phyloP scores from a whole-genome alignment of 2,329 filamentous ascomycete genomes.

The Cladophialophora chaetospira region DNA sequence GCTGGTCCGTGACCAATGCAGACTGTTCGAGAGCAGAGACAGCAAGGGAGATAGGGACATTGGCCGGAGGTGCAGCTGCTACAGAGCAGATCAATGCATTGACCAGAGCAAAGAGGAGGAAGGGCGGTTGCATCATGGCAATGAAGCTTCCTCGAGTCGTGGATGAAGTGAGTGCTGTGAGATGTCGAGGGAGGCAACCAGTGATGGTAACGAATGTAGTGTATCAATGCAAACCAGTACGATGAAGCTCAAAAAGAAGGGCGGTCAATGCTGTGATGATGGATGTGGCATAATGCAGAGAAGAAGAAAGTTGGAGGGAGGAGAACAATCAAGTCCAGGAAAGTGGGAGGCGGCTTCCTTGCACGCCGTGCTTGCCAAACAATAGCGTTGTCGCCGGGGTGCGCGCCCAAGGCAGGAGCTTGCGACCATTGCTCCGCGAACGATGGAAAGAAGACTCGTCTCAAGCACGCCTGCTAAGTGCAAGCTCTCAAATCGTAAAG shows the following conservation, averaged over 20 bases:
- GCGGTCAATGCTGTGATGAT: not conserved
- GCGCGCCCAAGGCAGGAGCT: too few species aligned
- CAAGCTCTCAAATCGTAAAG: not conserved
- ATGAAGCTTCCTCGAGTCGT: not conserved
- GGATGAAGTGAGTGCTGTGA: not conserved
- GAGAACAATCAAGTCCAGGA: not conserved
- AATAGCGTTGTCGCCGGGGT: too few species aligned
- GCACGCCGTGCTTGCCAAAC: too few species aligned
- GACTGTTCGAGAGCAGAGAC: not conserved
- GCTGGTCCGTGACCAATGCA: slow-evolving; percentile 4
- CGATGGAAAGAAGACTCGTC: too few species aligned
- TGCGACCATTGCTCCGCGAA: too few species aligned
- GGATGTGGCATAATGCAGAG: not conserved
- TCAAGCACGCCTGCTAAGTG: not conserved
- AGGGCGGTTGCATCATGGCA: slow-evolving; percentile 6
- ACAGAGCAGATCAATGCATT: not conserved
- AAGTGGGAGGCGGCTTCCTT: not conserved
- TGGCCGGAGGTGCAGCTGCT: not conserved
- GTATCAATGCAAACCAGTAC: slow-evolving; percentile 10
- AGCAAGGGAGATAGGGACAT: not conserved
- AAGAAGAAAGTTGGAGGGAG: not conserved
- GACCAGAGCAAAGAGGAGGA: slow-evolving; percentile 7
- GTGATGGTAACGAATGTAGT: slow-evolving; percentile 7
- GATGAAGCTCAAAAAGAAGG: not conserved
- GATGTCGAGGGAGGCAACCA: not conserved